Percentiles rank a stretch among this genome's conserved stretches.
These are phyloP conservation scores for Cytospora piceicola DNA, from an alignment of 2,329 filamentous ascomycete genomes.

Conservation along the genomic window DNA sequence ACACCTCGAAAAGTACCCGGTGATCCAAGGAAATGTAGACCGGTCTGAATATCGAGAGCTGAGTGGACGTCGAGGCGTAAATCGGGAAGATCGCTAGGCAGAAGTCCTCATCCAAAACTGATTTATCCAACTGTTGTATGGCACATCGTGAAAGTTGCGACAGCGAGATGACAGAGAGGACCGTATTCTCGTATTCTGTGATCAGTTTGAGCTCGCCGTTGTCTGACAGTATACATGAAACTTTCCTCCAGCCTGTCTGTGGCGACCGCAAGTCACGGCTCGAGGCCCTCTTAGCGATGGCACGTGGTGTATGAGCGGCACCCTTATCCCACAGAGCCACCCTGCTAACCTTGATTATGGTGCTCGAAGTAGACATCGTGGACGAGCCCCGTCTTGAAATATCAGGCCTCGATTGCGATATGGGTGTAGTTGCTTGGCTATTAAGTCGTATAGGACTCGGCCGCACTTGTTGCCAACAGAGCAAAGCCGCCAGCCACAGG, in stretches of 20 bases:
- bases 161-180: constrained; percentile 83
- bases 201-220: constrained; percentile 93
- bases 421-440: constrained; percentile 28
- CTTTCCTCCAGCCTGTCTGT: constrained; percentile 75
- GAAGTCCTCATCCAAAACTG: constrained; percentile 88
- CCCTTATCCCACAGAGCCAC: constrained; percentile 90
- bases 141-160: constrained; percentile 88
- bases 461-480: constrained; percentile 80
- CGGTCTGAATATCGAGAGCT: constrained; percentile 79
- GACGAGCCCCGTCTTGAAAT: constrained; percentile 49
- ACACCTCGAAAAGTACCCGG: constrained; percentile 91
- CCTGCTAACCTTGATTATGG: constrained; percentile 92
- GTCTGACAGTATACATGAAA: constrained; percentile 92
- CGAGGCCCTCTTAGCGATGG: constrained; percentile 61
- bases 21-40: constrained; percentile 88
- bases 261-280: constrained; percentile 59
- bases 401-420: constrained; percentile 42
- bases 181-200: constrained; percentile 79
- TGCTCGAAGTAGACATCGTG: constrained; percentile 37
- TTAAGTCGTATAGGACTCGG: constrained; percentile 56
- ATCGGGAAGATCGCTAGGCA: constrained; percentile 96
- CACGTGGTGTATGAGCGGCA: constrained; percentile 55
- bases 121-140: constrained; percentile 86
- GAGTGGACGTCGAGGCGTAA: constrained; percentile 75
- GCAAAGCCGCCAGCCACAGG: constrained; percentile 77